A percentile compares a stretch with the other conserved stretches of the same genome.
These are phyloP conservation scores for Apiotrichum porosum DNA, from an alignment of 1,284 basidiomycete genomes.

Conservation along the genomic window DNA sequence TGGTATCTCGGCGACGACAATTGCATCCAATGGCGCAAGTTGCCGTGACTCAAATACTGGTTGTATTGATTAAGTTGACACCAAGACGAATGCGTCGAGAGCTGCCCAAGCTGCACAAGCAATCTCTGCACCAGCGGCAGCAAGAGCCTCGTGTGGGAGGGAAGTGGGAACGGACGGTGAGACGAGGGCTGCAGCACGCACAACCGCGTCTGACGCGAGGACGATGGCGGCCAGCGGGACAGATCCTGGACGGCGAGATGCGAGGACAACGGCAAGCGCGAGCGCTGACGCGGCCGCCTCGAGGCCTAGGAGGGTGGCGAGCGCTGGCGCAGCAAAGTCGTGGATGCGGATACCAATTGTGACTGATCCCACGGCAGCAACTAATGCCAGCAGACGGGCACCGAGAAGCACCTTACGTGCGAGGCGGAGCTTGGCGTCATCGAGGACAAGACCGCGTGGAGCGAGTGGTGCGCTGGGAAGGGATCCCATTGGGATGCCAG, in stretches of 20 bases:
- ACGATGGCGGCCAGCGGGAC: conserved; percentile 5
- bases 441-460: conserved; percentile 4
- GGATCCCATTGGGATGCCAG: not conserved
- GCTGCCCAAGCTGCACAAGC: conserved; percentile 8
- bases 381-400: conserved; percentile 1
- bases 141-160: not conserved
- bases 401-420: conserved; percentile 2
- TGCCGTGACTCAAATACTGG: too few species aligned
- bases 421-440: conserved; percentile 1
- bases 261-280: conserved; percentile 4
- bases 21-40: too few species aligned
- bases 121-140: conserved; percentile 1
- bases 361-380: not conserved
- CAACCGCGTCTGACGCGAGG: conserved; percentile 3
- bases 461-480: conserved; percentile 1
- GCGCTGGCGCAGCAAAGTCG: not conserved
- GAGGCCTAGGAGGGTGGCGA: conserved; percentile 1
- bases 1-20: too few species aligned
- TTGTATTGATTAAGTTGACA: conserved; percentile 4
- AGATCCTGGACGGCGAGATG: not conserved
- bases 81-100: conserved; percentile 5
- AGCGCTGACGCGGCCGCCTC: conserved; percentile 5
- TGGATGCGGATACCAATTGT: not conserved
- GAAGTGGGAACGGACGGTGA: not conserved
- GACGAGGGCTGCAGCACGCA: conserved; percentile 2